Base-by-base conservation (phyloP, 768 basidiomycete species). In the Leccinum rimulosum region DNA sequence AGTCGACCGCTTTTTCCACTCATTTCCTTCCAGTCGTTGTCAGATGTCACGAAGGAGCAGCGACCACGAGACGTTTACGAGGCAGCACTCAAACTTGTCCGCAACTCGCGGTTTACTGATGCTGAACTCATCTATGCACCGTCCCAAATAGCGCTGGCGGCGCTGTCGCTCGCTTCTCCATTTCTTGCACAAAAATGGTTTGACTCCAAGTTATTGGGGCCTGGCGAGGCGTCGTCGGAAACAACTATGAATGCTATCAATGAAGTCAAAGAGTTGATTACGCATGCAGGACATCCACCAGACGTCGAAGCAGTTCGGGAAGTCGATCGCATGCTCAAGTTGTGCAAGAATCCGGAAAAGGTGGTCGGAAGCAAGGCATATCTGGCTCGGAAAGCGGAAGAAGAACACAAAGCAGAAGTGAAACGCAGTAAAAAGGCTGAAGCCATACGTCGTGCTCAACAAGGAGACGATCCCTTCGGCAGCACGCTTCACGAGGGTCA, bases 311-410 rank as follows among this genome's bases (percentile, higher is more conserved):
- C 82, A 31, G 94, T 98, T 14, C 88, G 91, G 14, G 89, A 91
- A 67, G 88, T 98, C 7, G 97, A 99, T 72, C 83, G 88, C 68
- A 80, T 94, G 49, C 77, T 99, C 50, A 88, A 85, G 67, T 68
- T 89, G 38, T 98, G 96, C 79, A 92, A 94, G 71, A 98, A 99
- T 67, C 97, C 97, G 5, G 95, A 96, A 74, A 97, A 95, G 73
- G 87, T 96, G 6, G 85, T 87, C 12, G 95, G 94, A n/a, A 96
- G 87, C 61, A 87, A 84, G 60, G 89, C 91, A 3, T 94, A 89
- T 71, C 71, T 87, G 27, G 82, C 84, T 22, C 86, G 85, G 70
- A 86, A 84, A 63, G 84, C 79, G n/a, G 87, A 85, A 64, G 85
- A 86, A 57, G 90, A 91, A 65, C 82, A 77, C 55, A 82, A 80